These are phyloP conservation scores for Sarocladiaceae sp. DNA, from an alignment of 2,329 filamentous ascomycete species.

Conservation along the genomic window DNA sequence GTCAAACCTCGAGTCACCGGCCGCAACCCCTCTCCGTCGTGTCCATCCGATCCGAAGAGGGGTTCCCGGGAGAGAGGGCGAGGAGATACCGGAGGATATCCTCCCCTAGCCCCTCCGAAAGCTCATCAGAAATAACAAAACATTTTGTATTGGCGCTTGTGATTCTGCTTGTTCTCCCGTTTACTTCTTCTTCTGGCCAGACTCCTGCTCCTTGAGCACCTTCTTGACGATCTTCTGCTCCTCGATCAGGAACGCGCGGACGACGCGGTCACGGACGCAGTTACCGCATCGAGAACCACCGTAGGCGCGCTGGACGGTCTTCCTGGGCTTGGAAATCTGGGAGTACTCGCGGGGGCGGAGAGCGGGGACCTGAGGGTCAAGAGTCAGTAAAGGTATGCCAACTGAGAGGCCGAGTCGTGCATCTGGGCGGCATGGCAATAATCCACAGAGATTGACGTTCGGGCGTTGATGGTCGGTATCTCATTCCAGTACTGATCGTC, in stretches of 20 bases:
- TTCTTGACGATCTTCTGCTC: slow-evolving; percentile 99
- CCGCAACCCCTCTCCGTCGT: background rate
- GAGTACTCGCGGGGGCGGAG: slow-evolving; percentile 98
- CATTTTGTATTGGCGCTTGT: slow-evolving; percentile 7
- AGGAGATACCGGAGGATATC: background rate
- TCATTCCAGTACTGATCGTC: no score
- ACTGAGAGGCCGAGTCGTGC: no score
- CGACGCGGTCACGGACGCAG: slow-evolving; percentile 97
- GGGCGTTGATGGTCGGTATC: no score
- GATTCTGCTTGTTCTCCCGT: slow-evolving; percentile 19
- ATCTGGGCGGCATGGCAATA: no score
- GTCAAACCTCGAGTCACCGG: slow-evolving; percentile 12
- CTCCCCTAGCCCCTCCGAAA: slow-evolving; percentile 20
- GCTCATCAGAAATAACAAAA: slow-evolving; percentile 16
- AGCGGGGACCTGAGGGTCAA: slow-evolving; percentile 66
- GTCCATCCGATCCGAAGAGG: slow-evolving; percentile 14
- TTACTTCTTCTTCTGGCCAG: slow-evolving; percentile 63
- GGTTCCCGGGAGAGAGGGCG: slow-evolving; percentile 2
- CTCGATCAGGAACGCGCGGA: slow-evolving; percentile 98
- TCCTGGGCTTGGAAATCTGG: slow-evolving; percentile 95
- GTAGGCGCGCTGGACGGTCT: slow-evolving; percentile 98
- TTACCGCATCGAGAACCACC: slow-evolving; percentile 97
- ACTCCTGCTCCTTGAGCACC: slow-evolving; percentile 98
- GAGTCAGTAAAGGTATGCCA: background rate
- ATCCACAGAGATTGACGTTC: no score